These are phyloP conservation scores for Apostasia ramifera DNA, from an alignment of 106 monocot species.

Conservation along the genomic window DNA sequence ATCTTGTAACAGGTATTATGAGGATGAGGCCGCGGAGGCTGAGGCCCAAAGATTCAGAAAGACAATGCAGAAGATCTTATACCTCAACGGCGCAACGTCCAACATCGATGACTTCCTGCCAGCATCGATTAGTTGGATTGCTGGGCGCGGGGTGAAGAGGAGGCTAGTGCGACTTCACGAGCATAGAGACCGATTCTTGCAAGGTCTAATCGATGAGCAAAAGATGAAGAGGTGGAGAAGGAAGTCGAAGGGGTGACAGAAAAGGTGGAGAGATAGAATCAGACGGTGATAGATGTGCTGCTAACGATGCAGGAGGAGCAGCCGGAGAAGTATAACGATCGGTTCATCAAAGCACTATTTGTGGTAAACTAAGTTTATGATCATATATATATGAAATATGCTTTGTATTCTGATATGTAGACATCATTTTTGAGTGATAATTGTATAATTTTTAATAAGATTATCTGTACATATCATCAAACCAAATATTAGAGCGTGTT, in stretches of 20 bases:
- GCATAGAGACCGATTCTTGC: conserved; percentile 14
- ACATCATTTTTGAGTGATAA: no score
- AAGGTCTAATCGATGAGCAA: conserved; percentile 33
- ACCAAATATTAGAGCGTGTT: no score
- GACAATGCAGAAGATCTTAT: conserved; percentile 2
- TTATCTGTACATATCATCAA: no score
- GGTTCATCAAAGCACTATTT: conserved; percentile 23
- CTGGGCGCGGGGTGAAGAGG: background rate
- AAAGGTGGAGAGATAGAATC: background rate
- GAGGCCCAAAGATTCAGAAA: conserved; percentile 3
- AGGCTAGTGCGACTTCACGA: conserved; percentile 7
- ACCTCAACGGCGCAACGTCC: conserved; percentile 2
- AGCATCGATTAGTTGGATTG: conserved; percentile 10
- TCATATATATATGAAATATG: no score
- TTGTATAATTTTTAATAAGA: no score
- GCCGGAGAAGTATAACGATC: conserved; percentile 33
- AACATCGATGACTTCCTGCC: conserved; percentile 31
- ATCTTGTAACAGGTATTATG: no score
- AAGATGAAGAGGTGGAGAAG: background rate
- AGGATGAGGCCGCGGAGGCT: background rate
- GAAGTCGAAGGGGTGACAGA: background rate
- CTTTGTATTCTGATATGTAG: no score
- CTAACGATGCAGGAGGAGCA: conserved; percentile 22
- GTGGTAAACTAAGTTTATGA: conserved; percentile 22
- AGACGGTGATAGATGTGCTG: conserved; percentile 21